Evolutionary conservation across 1,284 basidiomycete species (phyloP), one percentile per base, ranked within the genome.

Genomic region (Sanghuangporus sanghuang): DNA sequence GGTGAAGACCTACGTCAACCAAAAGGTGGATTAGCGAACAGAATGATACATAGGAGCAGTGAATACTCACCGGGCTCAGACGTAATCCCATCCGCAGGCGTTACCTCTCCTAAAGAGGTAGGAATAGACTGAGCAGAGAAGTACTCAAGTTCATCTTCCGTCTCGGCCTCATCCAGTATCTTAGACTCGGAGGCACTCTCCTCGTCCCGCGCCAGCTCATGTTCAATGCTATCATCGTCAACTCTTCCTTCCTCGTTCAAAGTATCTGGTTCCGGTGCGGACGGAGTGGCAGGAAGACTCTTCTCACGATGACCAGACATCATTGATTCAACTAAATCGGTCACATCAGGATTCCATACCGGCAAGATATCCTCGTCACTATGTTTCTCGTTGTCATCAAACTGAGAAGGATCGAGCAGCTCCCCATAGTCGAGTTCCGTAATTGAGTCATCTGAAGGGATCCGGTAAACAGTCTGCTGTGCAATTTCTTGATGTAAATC

Each of bases 111-210:
- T 6, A 23, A 44, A 21, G 57, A 59, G 9, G 27, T 32, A 3
- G 57, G 57, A 12, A 42, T 14, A 42, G 44, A 36, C 16, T 48
- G 42, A 35, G 57, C 57, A 18, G 57, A 59, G 57, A 49, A 59
- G 18, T 59, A 59, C 14, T 48, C 57, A 8, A n/a, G 57, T 2
- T 59, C 57, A 32, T 59, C 57, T 27, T 59, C 57, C 6, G 27
- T 36, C 44, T 59, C 57, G 8, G 23, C 18, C 16, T 48, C 32
- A 7, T 12, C 32, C 14, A 50, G 42, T 23, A n/a, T 27, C 16
- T 18, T 42, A 36, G 32, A 44, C 32, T 49, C 27, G 4, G 18
- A 3, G n/a, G 2, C 32, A 18, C 18, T 5, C 32, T 49, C 57
- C 8, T 48, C 23, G 38, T 21, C 55, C 8, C 8, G 21, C 4